These are phyloP conservation scores for Aspergillus sparsus DNA, from an alignment of 495 filamentous ascomycete genomes.

Conservation along the genomic window DNA sequence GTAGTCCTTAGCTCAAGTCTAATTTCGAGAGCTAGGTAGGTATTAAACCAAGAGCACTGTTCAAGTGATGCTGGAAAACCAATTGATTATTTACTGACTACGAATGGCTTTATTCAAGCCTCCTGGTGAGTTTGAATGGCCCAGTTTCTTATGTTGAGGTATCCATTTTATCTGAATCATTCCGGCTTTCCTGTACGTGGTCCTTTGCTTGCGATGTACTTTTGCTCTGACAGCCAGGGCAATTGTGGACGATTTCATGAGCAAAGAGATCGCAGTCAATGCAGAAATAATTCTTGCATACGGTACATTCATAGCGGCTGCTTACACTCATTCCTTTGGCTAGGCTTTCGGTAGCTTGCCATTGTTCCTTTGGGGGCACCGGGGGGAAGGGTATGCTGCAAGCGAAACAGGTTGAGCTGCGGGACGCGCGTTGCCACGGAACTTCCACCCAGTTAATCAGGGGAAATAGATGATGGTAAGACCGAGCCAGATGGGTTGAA, in stretches of 20 bases:
- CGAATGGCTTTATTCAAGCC: not conserved
- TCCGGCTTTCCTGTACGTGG: conserved; percentile 13
- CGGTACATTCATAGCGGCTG: conserved; percentile 82
- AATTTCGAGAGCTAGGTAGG: too few relatives aligned
- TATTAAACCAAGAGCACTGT: too few relatives aligned
- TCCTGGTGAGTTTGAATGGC: too few relatives aligned
- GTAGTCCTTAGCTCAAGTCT: too few relatives aligned
- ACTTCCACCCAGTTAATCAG: conserved; percentile 89
- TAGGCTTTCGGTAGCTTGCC: conserved; percentile 36
- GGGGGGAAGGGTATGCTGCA: conserved; percentile 56
- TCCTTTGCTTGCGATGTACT: conserved; percentile 12
- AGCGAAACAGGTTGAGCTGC: conserved; percentile 47
- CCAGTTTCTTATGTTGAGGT: conserved; percentile 25
- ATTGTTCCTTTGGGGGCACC: conserved; percentile 44
- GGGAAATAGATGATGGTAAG: conserved; percentile 95
- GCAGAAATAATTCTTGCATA: conserved; percentile 87
- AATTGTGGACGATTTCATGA: conserved; percentile 93
- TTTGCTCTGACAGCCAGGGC: conserved; percentile 84
- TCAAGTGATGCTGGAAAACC: not conserved
- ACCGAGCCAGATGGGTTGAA: conserved; percentile 91
- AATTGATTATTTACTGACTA: not conserved
- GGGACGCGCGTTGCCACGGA: conserved; percentile 68
- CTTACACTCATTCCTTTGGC: conserved; percentile 76
- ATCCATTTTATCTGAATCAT: conserved; percentile 35
- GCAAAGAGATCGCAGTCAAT: conserved; percentile 96